Percentiles rank a stretch among this genome's conserved stretches.
Evolutionary conservation across 2,329 filamentous ascomycete genomes (phyloP).

Genomic region (Zalaria sp.): DNA sequence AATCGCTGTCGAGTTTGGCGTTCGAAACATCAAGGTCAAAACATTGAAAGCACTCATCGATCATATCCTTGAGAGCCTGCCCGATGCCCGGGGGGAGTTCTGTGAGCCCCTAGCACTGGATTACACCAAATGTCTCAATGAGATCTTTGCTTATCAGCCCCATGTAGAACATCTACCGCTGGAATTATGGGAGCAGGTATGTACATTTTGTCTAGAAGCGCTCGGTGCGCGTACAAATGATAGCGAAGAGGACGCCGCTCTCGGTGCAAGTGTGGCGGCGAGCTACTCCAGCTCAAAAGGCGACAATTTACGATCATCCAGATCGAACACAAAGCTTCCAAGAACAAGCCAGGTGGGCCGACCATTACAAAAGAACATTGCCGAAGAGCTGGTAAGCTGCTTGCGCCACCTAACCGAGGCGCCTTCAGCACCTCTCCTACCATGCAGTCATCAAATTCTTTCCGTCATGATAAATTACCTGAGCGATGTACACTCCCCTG

Average conservation of each 20-base stretch:
- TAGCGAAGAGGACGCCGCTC: constrained; percentile 10
- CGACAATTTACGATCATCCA: constrained; percentile 12
- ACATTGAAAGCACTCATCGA: constrained; percentile 67
- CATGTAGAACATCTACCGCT: constrained; percentile 67
- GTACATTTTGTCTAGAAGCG: constrained; percentile 57
- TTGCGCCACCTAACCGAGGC: constrained; percentile 15
- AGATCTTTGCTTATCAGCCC: constrained; percentile 56
- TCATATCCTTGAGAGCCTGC: constrained; percentile 66
- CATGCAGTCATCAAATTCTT: constrained; percentile 42
- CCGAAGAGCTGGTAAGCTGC: constrained; percentile 16
- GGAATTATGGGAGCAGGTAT: constrained; percentile 53
- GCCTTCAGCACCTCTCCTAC: constrained; percentile 20
- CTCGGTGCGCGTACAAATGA: constrained; percentile 25
- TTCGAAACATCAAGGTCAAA: constrained; percentile 55
- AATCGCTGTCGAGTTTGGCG: constrained; percentile 54
- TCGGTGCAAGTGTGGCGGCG: background rate
- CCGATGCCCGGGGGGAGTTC: constrained; percentile 45
- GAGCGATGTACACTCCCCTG: constrained; percentile 30
- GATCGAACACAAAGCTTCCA: constrained; percentile 11
- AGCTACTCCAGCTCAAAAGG: constrained; percentile 6
- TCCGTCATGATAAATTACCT: constrained; percentile 47
- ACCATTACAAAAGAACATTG: constrained; percentile 8
- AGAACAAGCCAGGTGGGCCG: constrained; percentile 2
- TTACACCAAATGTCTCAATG: constrained; percentile 62
- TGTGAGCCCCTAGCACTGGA: constrained; percentile 58